Evolutionary conservation across 306 rosid genomes (phyloP), one percentile per base, ranked within the genome.

Genomic region (Mimosa pudica): DNA sequence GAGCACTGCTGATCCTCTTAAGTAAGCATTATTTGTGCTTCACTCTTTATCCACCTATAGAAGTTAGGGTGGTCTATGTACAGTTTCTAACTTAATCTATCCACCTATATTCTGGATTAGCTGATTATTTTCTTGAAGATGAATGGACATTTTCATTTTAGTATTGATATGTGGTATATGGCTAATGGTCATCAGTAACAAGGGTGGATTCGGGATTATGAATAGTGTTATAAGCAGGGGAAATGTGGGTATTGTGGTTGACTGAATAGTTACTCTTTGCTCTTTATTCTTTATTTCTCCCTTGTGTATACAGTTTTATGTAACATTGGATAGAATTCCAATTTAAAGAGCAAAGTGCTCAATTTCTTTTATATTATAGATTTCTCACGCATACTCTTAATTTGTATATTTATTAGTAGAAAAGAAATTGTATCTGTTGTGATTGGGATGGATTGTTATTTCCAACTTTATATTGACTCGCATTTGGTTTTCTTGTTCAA

Each of bases 1-100:
- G 86, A 96, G 99, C 93, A 93, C 99, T 57, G 86, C 90, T 32
- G 68, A 91, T 81, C 99, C 99, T 16, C 94, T 96, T 51, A 93
- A 93, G 98, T 95, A 87, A 90, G 98, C 89, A 69, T 73, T 62
- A 42, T 77, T 77, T 77, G 69, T 24, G 70, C 73, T 45, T 38
- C 42, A 38, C 30, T 24, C 30, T 38, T 38, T 38, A 5, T 38
- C 42, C 42, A 80, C 32, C 57, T 54, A 47, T 71, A 70, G 63
- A 52, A 63, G 71, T 13, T 38, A 30, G 81, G 49, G 17, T 74
- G 49, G 17, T 74, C 10, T 71, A 8, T 73, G 61, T 71, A 60
- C 32, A 17, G 48, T 77, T 80, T 75, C 64, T 83, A 6, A 61
- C 62, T 70, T 79, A 33, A 41, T 67, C 52, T 55, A 52, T 36